Percentiles rank a stretch among this genome's conserved stretches.
phyloP scores from a whole-genome alignment of 1,284 basidiomycete species.

The Papiliotrema laurentii region DNA sequence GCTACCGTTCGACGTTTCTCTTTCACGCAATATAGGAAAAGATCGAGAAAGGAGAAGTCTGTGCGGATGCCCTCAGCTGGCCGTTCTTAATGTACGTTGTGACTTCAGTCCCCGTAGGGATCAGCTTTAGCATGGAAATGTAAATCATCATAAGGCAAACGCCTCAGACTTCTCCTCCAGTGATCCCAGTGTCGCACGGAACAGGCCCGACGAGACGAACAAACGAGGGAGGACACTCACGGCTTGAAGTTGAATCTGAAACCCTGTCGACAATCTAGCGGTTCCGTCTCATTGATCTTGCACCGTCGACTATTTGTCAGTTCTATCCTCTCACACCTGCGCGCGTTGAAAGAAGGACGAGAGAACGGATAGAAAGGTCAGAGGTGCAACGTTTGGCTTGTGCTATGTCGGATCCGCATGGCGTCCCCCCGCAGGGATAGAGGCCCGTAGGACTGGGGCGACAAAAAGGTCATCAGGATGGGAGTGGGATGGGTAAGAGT shows the following conservation, averaged over 20 bases:
- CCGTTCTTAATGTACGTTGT: conserved; percentile 43
- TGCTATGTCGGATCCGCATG: conserved; percentile 39
- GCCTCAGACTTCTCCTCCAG: background rate
- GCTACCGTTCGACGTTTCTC: conserved; percentile 5
- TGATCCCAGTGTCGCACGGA: background rate
- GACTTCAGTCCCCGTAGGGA: conserved; percentile 38
- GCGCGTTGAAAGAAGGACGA: background rate
- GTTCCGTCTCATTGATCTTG: background rate
- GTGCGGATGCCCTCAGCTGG: conserved; percentile 32
- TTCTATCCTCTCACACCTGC: background rate
- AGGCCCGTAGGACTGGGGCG: conserved; percentile 47
- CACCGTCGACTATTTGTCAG: background rate
- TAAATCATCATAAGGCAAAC: conserved; percentile 37
- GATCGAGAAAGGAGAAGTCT: background rate
- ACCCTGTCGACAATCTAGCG: background rate
- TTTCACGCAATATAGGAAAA: background rate
- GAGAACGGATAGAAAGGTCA: conserved; percentile 19
- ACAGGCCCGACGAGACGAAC: background rate
- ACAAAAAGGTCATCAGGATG: conserved; percentile 40
- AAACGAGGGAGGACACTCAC: background rate
- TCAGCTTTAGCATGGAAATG: conserved; percentile 47
- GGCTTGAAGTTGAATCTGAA: background rate
- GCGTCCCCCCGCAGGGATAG: conserved; percentile 37
- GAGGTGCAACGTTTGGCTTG: conserved; percentile 39
- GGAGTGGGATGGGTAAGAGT: conserved; percentile 2